Evolutionary conservation across 345 rosid genomes (phyloP).

Genomic region (Eucalyptus shirleyi): DNA sequence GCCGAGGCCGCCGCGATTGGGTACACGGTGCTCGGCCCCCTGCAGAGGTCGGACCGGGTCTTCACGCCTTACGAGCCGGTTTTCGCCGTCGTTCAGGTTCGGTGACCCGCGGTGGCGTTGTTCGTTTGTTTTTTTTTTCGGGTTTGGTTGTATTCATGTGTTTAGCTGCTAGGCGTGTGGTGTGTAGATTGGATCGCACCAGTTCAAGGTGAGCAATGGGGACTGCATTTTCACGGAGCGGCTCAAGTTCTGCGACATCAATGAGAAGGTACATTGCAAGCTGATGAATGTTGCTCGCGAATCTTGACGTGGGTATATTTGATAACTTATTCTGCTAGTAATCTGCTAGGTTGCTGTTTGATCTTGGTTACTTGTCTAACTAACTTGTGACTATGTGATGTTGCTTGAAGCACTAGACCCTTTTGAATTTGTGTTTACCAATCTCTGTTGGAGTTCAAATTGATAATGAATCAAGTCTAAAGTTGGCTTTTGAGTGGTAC

Average conservation of each 20-base stretch:
- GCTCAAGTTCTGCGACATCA: conserved; percentile 86
- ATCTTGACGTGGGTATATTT: not conserved
- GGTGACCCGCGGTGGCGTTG: not conserved
- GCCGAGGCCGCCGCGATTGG: conserved; percentile 80
- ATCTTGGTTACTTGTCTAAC: fast-evolving
- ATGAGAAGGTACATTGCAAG: conserved; percentile 53
- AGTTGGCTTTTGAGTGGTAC: not conserved
- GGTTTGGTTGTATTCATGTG: not conserved
- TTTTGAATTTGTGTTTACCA: not conserved
- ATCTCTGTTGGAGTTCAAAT: not conserved
- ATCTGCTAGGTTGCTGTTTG: not conserved
- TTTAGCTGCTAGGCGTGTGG: not conserved
- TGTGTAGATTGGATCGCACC: conserved; percentile 78
- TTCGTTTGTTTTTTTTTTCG: not conserved
- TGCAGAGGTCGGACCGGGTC: conserved; percentile 36
- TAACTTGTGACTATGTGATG: not conserved
- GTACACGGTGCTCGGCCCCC: conserved; percentile 64
- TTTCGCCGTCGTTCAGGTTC: conserved; percentile 88
- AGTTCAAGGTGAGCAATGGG: conserved; percentile 91
- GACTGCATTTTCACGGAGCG: conserved; percentile 75
- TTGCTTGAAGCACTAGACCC: not conserved
- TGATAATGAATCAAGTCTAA: not conserved
- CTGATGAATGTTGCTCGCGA: not conserved
- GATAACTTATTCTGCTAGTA: not conserved
- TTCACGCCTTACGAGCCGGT: conserved; percentile 70